Evolutionary conservation across 2,329 filamentous ascomycete genomes (phyloP), one percentile per base, ranked within the genome.

Genomic region (Neonectria hederae): DNA sequence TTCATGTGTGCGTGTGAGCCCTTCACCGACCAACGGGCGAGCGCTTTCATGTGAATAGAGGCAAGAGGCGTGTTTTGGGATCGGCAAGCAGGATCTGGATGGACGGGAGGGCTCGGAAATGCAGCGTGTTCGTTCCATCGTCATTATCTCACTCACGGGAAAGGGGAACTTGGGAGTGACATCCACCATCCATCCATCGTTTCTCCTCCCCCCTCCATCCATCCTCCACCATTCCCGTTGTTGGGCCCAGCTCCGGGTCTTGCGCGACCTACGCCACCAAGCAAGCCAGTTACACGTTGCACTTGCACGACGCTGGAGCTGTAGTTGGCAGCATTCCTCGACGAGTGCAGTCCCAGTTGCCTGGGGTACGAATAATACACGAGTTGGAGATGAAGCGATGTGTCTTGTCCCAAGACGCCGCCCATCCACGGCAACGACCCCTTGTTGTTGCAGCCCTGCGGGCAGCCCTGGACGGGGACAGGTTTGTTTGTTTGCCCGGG

Each of bases 171-270:
- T 54, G 55, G 32, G 21, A 63, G 61, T 63, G 55, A 59, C 55
- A 35, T 63, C 61, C 54, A 52, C 40, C 54, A 26, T 35, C 45
- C 45, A 26, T 46, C 53, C 38, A 28, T 28, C 53, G 24, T 55
- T 17, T 19, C 28, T 38, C 24, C 32, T 19, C 32, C 52, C 40
- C 51, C 51, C n/a, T 28, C 51, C 43, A 38, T 38, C 38, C 21
- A 32, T 32, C 54, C 60, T 63, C 59, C 53, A 56, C 59, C 59
- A 51, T 40, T 51, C 52, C 59, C 53, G 45, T 62, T 55, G 59
- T 53, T 62, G 45, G 51, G 45, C 48, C 49, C 59, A 49, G 54
- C 54, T 63, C 57, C 54, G 42, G 60, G 54, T 42, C 40, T 54
- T 58, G 46, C 54, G 56, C 49, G 26, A 55, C 48, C 48, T 54